A percentile compares a stretch with the other conserved stretches of the same genome.
Conservation (phyloP, 192 early-diverging fungal species). For the Gamsiella multidivaricata region DNA sequence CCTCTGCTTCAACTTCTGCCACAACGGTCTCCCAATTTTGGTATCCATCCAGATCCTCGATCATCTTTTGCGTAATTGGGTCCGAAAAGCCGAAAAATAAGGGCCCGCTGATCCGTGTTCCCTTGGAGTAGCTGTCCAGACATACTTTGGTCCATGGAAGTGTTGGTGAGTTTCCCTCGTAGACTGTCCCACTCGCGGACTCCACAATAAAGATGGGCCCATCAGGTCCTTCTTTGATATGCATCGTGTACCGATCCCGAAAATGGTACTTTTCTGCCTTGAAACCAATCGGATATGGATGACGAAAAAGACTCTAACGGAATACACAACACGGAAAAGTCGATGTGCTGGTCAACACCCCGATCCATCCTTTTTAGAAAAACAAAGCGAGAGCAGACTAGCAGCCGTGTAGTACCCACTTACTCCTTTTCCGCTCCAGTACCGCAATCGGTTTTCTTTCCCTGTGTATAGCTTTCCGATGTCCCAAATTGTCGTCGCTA, state of each 20-base stretch:
- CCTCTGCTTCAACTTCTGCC: conserved; percentile 24
- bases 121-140: conserved; percentile 57
- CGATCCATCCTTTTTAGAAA: no score
- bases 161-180: conserved; percentile 59
- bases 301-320: conserved; percentile 56
- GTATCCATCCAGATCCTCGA: conserved; percentile 59
- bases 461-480: conserved; percentile 56
- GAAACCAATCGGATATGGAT: conserved; percentile 66
- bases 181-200: conserved; percentile 48
- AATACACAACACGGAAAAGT: neutral
- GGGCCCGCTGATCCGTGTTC: conserved; percentile 65
- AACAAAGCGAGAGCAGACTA: neutral
- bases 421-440: conserved; percentile 65
- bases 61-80: conserved; percentile 60
- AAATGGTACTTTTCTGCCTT: conserved; percentile 61
- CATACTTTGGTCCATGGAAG: conserved; percentile 66
- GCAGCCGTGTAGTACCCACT: neutral
- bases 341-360: neutral
- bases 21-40: conserved; percentile 32
- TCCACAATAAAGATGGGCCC: conserved; percentile 63
- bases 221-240: conserved; percentile 54
- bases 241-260: conserved; percentile 61
- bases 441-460: conserved; percentile 47
- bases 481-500: conserved; percentile 65
- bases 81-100: conserved; percentile 70